Percentiles rank a stretch among this genome's conserved stretches.
These are phyloP conservation scores for Alternaria conjuncta DNA, from an alignment of 2,329 filamentous ascomycete species.

Conservation along the genomic window DNA sequence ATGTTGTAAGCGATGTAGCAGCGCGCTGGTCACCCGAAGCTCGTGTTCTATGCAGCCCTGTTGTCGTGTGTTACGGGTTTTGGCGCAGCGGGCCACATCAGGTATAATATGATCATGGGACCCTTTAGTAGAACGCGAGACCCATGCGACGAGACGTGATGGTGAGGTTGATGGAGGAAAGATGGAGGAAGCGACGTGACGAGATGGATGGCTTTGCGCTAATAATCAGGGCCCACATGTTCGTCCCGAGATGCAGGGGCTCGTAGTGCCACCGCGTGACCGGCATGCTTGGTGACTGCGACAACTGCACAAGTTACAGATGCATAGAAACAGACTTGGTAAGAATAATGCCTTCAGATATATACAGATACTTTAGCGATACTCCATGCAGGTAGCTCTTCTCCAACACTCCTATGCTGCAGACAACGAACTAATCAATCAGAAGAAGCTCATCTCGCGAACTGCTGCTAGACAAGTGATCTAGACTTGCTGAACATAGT, in stretches of 20 bases:
- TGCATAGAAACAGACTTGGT: neutral
- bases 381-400: neutral
- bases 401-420: neutral
- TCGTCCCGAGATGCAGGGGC: constrained; percentile 8
- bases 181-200: neutral
- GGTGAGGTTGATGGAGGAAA: neutral
- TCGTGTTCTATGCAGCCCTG: constrained; percentile 2
- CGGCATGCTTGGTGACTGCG: neutral
- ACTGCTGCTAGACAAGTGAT: constrained; percentile 22
- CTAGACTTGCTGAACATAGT: constrained; percentile 81
- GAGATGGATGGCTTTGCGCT: neutral
- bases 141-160: neutral
- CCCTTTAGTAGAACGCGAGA: neutral
- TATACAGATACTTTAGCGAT: constrained; percentile 11
- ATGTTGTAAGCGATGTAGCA: constrained; percentile 1
- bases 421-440: neutral
- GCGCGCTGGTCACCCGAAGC: neutral
- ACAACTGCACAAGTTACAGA: neutral
- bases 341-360: neutral
- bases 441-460: constrained; percentile 15
- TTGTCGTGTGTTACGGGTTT: constrained; percentile 3
- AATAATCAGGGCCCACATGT: constrained; percentile 7
- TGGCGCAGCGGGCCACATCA: neutral
- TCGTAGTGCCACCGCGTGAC: constrained; percentile 12
- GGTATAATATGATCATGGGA: neutral